Conservation (phyloP, 352 stramenopile genomes). For the Thraustochytrium sp. region DNA sequence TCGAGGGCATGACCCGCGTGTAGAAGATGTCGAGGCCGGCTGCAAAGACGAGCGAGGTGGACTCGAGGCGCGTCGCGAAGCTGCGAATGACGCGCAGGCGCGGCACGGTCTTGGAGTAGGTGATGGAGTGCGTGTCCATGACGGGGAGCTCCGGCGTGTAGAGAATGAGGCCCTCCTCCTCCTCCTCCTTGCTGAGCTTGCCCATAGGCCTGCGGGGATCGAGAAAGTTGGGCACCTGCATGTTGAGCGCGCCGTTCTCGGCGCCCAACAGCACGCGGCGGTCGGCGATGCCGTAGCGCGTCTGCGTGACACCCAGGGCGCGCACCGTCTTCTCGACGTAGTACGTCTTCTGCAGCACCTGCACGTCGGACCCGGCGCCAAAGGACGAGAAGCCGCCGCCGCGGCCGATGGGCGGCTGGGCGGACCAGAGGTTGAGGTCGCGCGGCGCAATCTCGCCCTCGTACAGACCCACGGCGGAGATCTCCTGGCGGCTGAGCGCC, state of each 20-base stretch:
- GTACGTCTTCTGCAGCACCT: slow-evolving; percentile 91
- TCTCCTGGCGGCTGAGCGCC: slow-evolving; percentile 62
- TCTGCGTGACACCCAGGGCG: slow-evolving; percentile 83
- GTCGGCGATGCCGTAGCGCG: slow-evolving; percentile 84
- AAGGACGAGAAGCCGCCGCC: slow-evolving; percentile 74
- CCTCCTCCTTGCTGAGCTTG: slow-evolving; percentile 67
- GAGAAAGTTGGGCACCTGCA: slow-evolving; percentile 81
- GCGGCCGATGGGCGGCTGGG: slow-evolving; percentile 71
- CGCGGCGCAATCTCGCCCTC: slow-evolving; percentile 91
- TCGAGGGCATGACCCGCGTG: slow-evolving; percentile 79
- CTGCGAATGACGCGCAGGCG: slow-evolving; percentile 51
- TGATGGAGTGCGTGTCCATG: slow-evolving; percentile 71
- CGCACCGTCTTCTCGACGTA: slow-evolving; percentile 77
- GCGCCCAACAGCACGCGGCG: slow-evolving; percentile 85
- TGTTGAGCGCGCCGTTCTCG: slow-evolving; percentile 83
- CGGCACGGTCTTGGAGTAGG: slow-evolving; percentile 80
- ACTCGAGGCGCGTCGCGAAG: slow-evolving; percentile 80
- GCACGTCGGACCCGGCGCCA: slow-evolving; percentile 65
- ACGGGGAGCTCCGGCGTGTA: slow-evolving; percentile 84
- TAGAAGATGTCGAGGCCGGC: slow-evolving; percentile 89
- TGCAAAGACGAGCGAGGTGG: slow-evolving; percentile 84
- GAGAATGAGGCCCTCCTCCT: slow-evolving; percentile 66
- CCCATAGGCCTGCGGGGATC: slow-evolving; percentile 86
- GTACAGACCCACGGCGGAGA: slow-evolving; percentile 76
- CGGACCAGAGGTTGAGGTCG: slow-evolving; percentile 86